Percentiles rank a stretch among this genome's conserved stretches.
phyloP scores from a whole-genome alignment of 163 green algal species.

The Smithsoniella earleae region DNA sequence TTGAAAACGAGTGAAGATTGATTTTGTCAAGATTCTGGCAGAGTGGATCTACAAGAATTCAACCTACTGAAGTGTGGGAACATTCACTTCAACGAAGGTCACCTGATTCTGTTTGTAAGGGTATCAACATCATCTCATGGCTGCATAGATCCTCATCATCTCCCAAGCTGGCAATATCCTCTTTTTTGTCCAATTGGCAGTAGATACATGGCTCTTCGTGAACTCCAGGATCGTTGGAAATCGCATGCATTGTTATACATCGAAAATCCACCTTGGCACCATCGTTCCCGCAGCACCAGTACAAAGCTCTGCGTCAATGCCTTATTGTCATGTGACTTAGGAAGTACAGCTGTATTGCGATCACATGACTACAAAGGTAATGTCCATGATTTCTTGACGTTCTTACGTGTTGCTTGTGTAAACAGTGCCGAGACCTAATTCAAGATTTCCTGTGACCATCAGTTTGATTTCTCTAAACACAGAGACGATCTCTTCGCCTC shows the following conservation, averaged over 20 bases:
- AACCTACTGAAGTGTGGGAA: too few species aligned
- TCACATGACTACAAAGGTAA: too few species aligned
- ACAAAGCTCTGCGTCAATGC: background rate
- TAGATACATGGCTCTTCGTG: conserved; percentile 22
- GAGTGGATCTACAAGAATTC: too few species aligned
- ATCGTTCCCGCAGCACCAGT: background rate
- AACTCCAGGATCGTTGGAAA: conserved; percentile 15
- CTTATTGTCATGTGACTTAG: too few species aligned
- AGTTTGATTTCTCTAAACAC: background rate
- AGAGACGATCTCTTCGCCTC: background rate
- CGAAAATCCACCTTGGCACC: background rate
- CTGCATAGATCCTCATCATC: background rate
- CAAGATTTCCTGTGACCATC: background rate
- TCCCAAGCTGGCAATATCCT: background rate
- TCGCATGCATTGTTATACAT: conserved; percentile 22
- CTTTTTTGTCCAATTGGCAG: background rate
- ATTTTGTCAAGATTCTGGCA: too few species aligned
- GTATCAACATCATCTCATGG: conserved; percentile 15
- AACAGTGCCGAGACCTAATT: conserved; percentile 11
- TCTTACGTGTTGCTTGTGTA: background rate
- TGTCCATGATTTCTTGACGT: too few species aligned
- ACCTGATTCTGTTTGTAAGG: too few species aligned
- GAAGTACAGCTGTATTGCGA: too few species aligned
- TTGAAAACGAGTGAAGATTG: too few species aligned
- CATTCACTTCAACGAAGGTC: too few species aligned